phyloP scores from a whole-genome alignment of 1,284 basidiomycete genomes.

The Sporisorium reilianum region DNA sequence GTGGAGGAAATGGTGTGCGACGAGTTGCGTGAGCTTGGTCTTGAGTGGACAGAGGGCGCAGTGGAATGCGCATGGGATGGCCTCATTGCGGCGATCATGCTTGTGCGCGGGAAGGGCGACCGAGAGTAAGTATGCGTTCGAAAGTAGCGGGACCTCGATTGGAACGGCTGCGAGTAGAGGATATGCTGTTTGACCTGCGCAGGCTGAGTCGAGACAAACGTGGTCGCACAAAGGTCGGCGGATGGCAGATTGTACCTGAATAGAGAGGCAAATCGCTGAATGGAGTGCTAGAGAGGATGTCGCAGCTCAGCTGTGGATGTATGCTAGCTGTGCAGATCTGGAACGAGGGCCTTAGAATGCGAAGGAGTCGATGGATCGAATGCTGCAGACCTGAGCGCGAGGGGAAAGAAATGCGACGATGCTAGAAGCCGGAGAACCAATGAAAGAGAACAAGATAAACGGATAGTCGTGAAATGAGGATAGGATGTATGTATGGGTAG shows the following conservation, averaged over 20 bases:
- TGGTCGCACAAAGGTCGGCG: no score
- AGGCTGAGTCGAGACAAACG: no score
- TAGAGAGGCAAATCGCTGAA: no score
- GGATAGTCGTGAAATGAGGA: neutral
- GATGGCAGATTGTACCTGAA: neutral
- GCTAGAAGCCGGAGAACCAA: neutral
- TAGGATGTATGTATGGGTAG: neutral
- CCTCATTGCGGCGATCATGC: conserved; percentile 63
- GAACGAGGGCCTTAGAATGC: conserved; percentile 14
- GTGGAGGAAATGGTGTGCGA: conserved; percentile 28
- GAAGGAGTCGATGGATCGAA: conserved; percentile 12
- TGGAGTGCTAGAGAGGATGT: neutral
- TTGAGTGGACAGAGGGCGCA: conserved; percentile 46
- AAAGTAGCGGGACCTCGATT: neutral
- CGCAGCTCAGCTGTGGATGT: neutral
- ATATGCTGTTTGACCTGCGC: no score
- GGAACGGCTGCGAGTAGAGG: no score
- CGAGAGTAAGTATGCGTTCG: neutral
- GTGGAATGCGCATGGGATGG: conserved; percentile 44
- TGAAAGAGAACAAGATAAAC: neutral
- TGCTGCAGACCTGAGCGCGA: conserved; percentile 12
- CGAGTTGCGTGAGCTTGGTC: conserved; percentile 51
- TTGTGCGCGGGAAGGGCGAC: conserved; percentile 1
- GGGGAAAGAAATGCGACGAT: neutral
- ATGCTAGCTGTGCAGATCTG: conserved; percentile 2